These are phyloP conservation scores for Brassica hybrid DNA, from an alignment of 441 rosid species.

Conservation along the genomic window DNA sequence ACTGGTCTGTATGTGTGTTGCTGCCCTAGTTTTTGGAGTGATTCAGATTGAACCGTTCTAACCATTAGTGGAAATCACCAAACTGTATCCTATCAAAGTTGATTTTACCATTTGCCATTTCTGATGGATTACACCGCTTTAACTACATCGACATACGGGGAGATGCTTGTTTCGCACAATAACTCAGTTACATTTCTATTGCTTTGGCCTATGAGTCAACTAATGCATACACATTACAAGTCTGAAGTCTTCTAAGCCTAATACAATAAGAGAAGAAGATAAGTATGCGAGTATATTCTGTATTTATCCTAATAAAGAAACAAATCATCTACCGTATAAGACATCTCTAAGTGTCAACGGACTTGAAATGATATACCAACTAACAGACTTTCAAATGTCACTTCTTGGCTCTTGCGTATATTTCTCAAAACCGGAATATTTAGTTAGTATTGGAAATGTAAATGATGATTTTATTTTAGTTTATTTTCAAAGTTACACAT, in stretches of 20 bases:
- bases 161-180: too few relatives aligned
- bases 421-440: neutral
- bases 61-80: conserved; percentile 7
- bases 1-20: conserved; percentile 12
- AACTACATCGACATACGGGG: neutral
- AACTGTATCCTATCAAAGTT: neutral
- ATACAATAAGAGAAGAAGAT: conserved; percentile 9
- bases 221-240: neutral
- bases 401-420: neutral
- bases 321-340: conserved; percentile 1
- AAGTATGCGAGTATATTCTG: neutral
- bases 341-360: conserved; percentile 24
- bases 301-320: neutral
- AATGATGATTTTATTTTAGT: neutral
- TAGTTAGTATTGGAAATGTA: neutral
- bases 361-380: conserved; percentile 33
- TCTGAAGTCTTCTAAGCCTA: neutral
- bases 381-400: conserved; percentile 8
- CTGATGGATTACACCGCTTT: neutral
- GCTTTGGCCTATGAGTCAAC: too few relatives aligned
- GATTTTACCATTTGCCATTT: neutral
- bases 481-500: neutral
- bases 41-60: conserved; percentile 3
- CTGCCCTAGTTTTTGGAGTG: conserved; percentile 16
- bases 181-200: too few relatives aligned